These are phyloP conservation scores for Solanum sparsipilum DNA, from an alignment of 257 asterid genomes.

Conservation along the genomic window DNA sequence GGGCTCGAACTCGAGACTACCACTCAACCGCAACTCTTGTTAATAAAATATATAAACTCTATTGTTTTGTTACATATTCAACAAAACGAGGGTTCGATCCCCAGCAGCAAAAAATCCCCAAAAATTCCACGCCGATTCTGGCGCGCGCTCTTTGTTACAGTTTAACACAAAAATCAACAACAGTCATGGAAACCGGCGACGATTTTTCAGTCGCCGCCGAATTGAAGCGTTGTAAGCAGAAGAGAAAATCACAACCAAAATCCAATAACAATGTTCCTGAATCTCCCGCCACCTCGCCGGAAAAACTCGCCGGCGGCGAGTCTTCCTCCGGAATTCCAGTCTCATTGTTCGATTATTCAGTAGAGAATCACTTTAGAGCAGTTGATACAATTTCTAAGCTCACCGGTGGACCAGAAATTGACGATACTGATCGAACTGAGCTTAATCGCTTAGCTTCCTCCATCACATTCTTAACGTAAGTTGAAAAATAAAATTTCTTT, in stretches of 20 bases:
- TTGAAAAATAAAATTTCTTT: neutral
- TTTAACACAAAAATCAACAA: neutral
- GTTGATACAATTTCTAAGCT: conserved; percentile 39
- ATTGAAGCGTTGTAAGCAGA: neutral
- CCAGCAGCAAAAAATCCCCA: too few species aligned
- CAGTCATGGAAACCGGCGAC: neutral
- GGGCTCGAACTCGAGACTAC: too few species aligned
- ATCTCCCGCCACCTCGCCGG: neutral
- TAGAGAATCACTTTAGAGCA: conserved; percentile 59
- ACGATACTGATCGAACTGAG: conserved; percentile 27
- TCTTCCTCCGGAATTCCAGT: conserved; percentile 18
- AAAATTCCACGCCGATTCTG: neutral
- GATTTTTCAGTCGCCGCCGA: neutral
- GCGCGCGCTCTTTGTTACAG: neutral
- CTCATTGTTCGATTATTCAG: conserved; percentile 59
- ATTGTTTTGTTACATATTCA: too few species aligned
- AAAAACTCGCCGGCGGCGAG: neutral
- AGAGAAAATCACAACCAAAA: neutral
- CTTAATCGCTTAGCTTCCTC: conserved; percentile 48
- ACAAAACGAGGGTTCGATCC: too few species aligned
- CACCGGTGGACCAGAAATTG: conserved; percentile 29
- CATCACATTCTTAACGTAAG: conserved; percentile 59
- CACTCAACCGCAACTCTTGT: too few species aligned
- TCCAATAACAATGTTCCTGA: neutral
- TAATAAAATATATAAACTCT: too few species aligned